phyloP scores from a whole-genome alignment of 1,139 yeast genomes.

The Candida smagusa region DNA sequence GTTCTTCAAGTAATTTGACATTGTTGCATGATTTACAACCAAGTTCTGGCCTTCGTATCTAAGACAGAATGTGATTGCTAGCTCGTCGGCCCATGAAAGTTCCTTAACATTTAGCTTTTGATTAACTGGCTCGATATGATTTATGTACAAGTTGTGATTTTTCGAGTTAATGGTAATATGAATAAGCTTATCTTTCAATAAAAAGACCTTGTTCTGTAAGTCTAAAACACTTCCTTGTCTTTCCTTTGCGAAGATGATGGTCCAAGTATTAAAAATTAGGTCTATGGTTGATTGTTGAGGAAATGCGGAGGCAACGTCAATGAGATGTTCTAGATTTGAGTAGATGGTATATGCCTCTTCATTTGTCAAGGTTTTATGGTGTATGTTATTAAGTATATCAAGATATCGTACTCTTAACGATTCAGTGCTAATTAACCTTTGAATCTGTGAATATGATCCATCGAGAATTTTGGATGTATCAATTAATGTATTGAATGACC shows the following conservation, averaged over 20 bases:
- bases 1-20: conserved; percentile 15
- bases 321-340: conserved; percentile 13
- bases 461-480: conserved; percentile 5
- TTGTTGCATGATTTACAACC: conserved; percentile 12
- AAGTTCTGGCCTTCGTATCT: conserved; percentile 12
- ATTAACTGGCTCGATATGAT: conserved; percentile 16
- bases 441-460: conserved; percentile 13
- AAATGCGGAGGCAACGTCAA: conserved; percentile 19
- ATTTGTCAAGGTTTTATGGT: conserved; percentile 5
- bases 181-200: conserved; percentile 16
- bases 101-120: conserved; percentile 2
- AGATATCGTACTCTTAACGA: conserved; percentile 12
- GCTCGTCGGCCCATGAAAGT: conserved; percentile 21
- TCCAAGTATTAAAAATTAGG: conserved; percentile 23
- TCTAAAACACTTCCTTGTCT: conserved; percentile 3
- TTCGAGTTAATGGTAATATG: conserved; percentile 21
- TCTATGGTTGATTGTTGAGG: conserved; percentile 12
- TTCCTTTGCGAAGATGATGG: conserved; percentile 9
- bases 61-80: conserved; percentile 21
- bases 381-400: conserved; percentile 5
- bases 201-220: conserved; percentile 17
- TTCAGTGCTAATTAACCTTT: conserved; percentile 13
- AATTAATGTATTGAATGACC: conserved; percentile 1
- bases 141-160: conserved; percentile 18
- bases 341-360: conserved; percentile 10